Conservation (phyloP, 768 basidiomycete genomes). For the Rhodosporidiobolus sp. region DNA sequence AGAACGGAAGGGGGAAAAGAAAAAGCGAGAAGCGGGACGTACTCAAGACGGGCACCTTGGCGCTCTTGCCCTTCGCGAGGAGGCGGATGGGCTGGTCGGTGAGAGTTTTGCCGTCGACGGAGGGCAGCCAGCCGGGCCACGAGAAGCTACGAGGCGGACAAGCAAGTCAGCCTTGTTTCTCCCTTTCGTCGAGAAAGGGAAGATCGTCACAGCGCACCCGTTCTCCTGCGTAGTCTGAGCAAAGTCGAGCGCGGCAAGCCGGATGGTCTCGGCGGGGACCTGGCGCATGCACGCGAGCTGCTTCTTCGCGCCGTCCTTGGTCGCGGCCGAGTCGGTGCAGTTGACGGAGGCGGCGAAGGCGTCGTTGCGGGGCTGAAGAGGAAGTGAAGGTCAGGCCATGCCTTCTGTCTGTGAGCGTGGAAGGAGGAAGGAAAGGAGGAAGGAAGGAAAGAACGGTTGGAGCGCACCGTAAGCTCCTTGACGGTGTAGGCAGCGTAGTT, state of each 20-base stretch:
- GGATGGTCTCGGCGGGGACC: slow-evolving; percentile 13
- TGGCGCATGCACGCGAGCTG: slow-evolving; percentile 18
- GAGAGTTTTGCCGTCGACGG: slow-evolving; percentile 59
- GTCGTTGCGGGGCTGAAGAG: slow-evolving; percentile 9
- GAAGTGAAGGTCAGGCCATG: not conserved
- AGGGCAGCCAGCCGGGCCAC: slow-evolving; percentile 54
- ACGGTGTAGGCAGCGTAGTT: slow-evolving; percentile 9
- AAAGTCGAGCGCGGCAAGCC: slow-evolving; percentile 17
- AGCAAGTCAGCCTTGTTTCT: not conserved
- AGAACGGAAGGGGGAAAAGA: not conserved
- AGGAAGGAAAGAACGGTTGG: accelerated
- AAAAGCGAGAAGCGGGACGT: slow-evolving; percentile 50
- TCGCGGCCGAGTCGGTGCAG: slow-evolving; percentile 11
- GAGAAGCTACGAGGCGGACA: not conserved
- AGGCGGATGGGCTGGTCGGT: slow-evolving; percentile 56
- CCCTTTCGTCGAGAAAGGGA: too few relatives aligned
- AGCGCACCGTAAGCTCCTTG: slow-evolving; percentile 16
- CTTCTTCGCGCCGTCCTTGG: slow-evolving; percentile 5
- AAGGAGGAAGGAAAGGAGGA: too few relatives aligned
- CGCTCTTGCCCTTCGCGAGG: slow-evolving; percentile 55
- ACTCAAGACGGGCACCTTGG: slow-evolving; percentile 59
- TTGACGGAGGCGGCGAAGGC: slow-evolving; percentile 10
- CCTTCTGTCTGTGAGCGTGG: too few relatives aligned
- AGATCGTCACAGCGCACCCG: not conserved
- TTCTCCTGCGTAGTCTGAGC: not conserved